phyloP scores from a whole-genome alignment of 1,284 basidiomycete species.

The Moesziomyces parantarcticus region DNA sequence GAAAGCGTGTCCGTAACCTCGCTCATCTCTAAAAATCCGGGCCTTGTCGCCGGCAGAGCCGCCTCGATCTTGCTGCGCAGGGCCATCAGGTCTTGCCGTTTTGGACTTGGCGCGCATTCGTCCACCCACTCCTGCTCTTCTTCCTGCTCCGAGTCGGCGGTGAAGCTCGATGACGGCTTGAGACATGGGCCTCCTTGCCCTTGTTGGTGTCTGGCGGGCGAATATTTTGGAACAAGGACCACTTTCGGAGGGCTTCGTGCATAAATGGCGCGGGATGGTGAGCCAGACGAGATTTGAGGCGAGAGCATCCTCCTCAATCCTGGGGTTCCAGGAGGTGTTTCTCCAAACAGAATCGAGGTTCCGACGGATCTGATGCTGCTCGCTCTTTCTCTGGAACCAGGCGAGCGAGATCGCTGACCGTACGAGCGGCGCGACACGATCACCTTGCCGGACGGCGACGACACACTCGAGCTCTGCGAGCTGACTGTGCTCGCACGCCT shows the following conservation, averaged over 20 bases:
- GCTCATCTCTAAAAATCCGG: slow-evolving; percentile 40
- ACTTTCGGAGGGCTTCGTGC: slow-evolving; percentile 22
- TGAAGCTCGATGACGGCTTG: slow-evolving; percentile 12
- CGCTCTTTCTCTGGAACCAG: slow-evolving; percentile 16
- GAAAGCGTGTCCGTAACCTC: slow-evolving; percentile 32
- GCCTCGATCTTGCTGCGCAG: slow-evolving; percentile 13
- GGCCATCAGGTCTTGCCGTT: neutral
- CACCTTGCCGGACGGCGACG: slow-evolving; percentile 35
- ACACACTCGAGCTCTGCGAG: slow-evolving; percentile 37
- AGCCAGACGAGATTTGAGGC: slow-evolving; percentile 2
- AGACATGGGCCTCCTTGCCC: neutral
- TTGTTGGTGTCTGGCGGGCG: slow-evolving; percentile 8
- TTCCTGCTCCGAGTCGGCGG: slow-evolving; percentile 8
- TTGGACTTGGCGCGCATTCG: slow-evolving; percentile 1
- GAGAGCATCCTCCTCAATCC: slow-evolving; percentile 29
- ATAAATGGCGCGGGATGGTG: slow-evolving; percentile 6
- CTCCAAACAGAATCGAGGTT: slow-evolving; percentile 37
- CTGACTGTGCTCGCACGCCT: slow-evolving; percentile 45
- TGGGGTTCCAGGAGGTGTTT: slow-evolving; percentile 20
- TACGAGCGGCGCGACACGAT: slow-evolving; percentile 45
- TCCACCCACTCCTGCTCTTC: slow-evolving; percentile 40
- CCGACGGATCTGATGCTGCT: slow-evolving; percentile 37
- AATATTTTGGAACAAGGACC: slow-evolving; percentile 20
- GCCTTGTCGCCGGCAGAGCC: slow-evolving; percentile 6
- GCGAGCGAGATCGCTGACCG: slow-evolving; percentile 22